phyloP scores from a whole-genome alignment of 2,329 filamentous ascomycete genomes.

The Cordyceps tenuipes region DNA sequence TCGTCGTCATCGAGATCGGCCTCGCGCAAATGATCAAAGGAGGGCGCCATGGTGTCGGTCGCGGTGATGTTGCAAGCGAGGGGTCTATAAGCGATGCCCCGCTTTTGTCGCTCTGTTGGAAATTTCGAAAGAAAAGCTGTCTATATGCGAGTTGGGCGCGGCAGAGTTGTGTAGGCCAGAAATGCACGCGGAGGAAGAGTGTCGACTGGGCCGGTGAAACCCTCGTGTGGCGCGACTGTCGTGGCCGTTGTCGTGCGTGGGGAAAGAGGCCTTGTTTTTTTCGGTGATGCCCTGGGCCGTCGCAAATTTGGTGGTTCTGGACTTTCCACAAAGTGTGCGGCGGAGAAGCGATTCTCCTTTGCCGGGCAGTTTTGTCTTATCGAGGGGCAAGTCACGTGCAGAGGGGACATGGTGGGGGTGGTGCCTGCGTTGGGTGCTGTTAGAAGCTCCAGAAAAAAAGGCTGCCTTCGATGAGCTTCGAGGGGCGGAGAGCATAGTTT shows the following conservation, averaged over 20 bases:
- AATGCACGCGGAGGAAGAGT: conserved; percentile 4
- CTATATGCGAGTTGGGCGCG: not conserved
- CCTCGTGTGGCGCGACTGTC: conserved; percentile 9
- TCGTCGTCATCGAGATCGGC: conserved; percentile 80
- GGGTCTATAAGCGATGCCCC: conserved; percentile 30
- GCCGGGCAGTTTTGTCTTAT: conserved; percentile 20
- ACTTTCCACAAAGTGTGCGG: conserved; percentile 27
- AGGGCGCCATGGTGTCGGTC: conserved; percentile 69
- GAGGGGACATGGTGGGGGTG: conserved; percentile 4
- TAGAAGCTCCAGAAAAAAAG: conserved; percentile 14
- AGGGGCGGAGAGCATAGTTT: conserved; percentile 10
- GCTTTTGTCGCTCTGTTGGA: conserved; percentile 18
- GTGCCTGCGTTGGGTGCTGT: conserved; percentile 5
- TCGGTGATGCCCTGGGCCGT: conserved; percentile 7
- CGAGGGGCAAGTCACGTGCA: conserved; percentile 36
- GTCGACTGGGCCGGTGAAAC: conserved; percentile 4
- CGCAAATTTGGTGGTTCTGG: conserved; percentile 32
- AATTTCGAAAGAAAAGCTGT: conserved; percentile 4
- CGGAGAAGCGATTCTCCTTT: conserved; percentile 32
- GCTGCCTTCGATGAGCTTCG: conserved; percentile 12
- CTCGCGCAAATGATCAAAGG: conserved; percentile 87
- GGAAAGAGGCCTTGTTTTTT: conserved; percentile 12
- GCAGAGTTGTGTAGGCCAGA: not conserved
- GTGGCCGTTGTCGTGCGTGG: conserved; percentile 22
- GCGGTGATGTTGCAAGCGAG: conserved; percentile 22